These are phyloP conservation scores for Chlorella sp. DNA, from an alignment of 139 green algal species.

Conservation along the genomic window DNA sequence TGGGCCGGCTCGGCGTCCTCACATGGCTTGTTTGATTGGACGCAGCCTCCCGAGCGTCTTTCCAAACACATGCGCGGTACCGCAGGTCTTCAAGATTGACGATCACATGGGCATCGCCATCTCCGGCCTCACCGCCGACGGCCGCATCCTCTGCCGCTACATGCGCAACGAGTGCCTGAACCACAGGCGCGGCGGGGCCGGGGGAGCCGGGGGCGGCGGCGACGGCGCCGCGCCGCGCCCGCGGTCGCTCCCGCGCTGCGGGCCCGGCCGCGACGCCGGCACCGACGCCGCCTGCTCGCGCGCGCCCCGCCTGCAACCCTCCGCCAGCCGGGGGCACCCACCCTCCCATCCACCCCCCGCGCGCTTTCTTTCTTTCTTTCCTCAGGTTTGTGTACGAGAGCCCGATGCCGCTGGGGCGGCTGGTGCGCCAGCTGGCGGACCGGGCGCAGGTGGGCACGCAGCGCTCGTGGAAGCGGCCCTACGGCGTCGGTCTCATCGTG, in stretches of 20 bases:
- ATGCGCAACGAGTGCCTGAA: constrained; percentile 97
- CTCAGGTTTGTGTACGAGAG: constrained; percentile 93
- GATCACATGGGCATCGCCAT: constrained; percentile 98
- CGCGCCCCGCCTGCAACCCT: background rate
- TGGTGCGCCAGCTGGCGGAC: constrained; percentile 93
- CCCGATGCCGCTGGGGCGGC: constrained; percentile 78
- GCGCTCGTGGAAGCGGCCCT: constrained; percentile 93
- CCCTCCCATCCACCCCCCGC: background rate
- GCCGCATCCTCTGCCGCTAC: constrained; percentile 90
- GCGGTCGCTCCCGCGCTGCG: too few species aligned
- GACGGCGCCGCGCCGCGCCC: too few species aligned
- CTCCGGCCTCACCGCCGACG: constrained; percentile 93
- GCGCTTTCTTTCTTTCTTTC: background rate
- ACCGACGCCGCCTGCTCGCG: too few species aligned
- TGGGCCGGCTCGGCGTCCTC: too few species aligned
- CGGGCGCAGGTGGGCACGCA: constrained; percentile 90
- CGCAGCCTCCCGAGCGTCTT: too few species aligned
- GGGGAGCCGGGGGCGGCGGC: too few species aligned
- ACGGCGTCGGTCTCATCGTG: constrained; percentile 94
- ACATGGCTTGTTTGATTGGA: too few species aligned
- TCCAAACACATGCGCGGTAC: too few species aligned
- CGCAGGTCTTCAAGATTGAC: constrained; percentile 92
- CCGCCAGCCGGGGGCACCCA: background rate
- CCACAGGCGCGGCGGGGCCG: constrained; percentile 72
- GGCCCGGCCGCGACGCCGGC: too few species aligned